Evolutionary conservation across 169 alveolate species (phyloP).

Genomic region (Plasmodium chabaudi): DNA sequence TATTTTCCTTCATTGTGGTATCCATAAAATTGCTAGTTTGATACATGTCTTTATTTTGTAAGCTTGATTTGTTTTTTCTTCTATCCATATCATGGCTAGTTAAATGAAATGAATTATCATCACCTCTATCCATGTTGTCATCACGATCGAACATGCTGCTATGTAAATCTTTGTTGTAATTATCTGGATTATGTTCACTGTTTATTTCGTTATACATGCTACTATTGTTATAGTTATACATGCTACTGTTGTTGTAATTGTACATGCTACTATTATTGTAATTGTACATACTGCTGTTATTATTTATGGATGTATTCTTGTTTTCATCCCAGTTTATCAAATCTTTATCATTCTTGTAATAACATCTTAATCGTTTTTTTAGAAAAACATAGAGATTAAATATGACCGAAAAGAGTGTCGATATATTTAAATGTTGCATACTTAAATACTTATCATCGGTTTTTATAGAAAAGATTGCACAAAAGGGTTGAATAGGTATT

Average conservation of each 20-base stretch:
- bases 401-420: slow-evolving; percentile 36
- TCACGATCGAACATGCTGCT: not conserved
- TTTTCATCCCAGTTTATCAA: slow-evolving; percentile 13
- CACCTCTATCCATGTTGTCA: not conserved
- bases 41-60: too few species aligned
- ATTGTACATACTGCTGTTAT: slow-evolving; percentile 1
- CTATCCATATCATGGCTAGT: too few species aligned
- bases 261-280: not conserved
- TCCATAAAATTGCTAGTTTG: too few species aligned
- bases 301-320: not conserved
- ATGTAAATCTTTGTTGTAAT: not conserved
- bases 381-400: slow-evolving; percentile 48
- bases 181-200: not conserved
- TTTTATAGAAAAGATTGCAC: slow-evolving; percentile 46
- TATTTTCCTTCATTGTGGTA: too few species aligned
- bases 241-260: not conserved
- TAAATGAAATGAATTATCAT: not conserved
- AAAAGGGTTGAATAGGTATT: slow-evolving; percentile 22
- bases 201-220: slow-evolving; percentile 1
- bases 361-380: slow-evolving; percentile 21
- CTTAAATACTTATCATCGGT: slow-evolving; percentile 56
- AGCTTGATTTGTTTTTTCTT: too few species aligned
- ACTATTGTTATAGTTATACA: slow-evolving; percentile 24
- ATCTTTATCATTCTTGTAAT: slow-evolving; percentile 12
- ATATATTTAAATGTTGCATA: slow-evolving; percentile 52